A percentile compares a stretch with the other conserved stretches of the same genome.
Conservation (phyloP, 257 asterid genomes). For the Penstemon newberryi region DNA sequence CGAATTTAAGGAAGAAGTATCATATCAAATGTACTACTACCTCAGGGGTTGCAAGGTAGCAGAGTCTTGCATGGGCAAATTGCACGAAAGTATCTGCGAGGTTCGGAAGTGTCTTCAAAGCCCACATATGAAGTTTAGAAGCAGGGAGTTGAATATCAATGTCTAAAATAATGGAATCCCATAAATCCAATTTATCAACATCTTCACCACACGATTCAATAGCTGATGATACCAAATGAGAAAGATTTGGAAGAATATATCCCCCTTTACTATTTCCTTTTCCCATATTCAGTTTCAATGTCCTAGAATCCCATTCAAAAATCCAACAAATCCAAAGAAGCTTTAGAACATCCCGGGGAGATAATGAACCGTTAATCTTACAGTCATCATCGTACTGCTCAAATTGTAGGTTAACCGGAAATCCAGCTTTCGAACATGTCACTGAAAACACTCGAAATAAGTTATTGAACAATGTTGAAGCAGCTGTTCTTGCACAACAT, state of each 20-base stretch:
- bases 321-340: constrained; percentile 75
- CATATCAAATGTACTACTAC: constrained; percentile 43
- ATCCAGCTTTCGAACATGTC: constrained; percentile 59
- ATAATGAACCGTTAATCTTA: constrained; percentile 61
- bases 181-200: constrained; percentile 43
- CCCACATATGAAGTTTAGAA: constrained; percentile 67
- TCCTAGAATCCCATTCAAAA: constrained; percentile 66
- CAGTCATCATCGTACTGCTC: constrained; percentile 59
- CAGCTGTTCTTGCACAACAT: constrained; percentile 64
- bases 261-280: constrained; percentile 34
- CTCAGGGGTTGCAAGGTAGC: constrained; percentile 43
- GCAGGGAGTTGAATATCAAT: constrained; percentile 67
- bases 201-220: constrained; percentile 55
- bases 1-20: constrained; percentile 3
- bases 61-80: constrained; percentile 66
- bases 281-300: constrained; percentile 31
- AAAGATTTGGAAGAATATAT: constrained; percentile 61
- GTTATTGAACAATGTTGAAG: constrained; percentile 61
- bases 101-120: constrained; percentile 64
- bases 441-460: constrained; percentile 51
- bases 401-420: constrained; percentile 60
- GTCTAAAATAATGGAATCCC: constrained; percentile 47
- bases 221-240: constrained; percentile 70
- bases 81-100: constrained; percentile 77
- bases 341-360: constrained; percentile 44